phyloP scores from a whole-genome alignment of 805 yeast genomes.

The Wickerhamomyces mucosus region DNA sequence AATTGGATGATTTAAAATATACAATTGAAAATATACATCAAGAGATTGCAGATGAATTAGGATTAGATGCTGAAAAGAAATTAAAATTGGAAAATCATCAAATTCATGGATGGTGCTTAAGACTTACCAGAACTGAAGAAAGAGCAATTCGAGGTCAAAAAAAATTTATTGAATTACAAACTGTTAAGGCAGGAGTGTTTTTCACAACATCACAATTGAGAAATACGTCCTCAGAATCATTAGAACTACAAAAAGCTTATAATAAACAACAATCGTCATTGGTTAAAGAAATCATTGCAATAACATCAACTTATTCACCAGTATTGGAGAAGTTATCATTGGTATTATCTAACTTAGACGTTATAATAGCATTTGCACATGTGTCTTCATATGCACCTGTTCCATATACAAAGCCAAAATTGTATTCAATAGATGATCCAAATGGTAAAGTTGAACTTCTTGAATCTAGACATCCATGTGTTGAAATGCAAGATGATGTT shows the following conservation, averaged over 20 bases:
- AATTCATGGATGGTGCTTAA: slow-evolving; percentile 88
- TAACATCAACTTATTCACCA: slow-evolving; percentile 74
- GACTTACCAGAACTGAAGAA: slow-evolving; percentile 87
- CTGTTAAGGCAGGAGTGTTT: slow-evolving; percentile 91
- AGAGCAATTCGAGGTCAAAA: slow-evolving; percentile 55
- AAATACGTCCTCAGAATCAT: slow-evolving; percentile 48
- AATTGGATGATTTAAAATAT: slow-evolving; percentile 43
- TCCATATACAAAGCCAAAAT: slow-evolving; percentile 67
- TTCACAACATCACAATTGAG: slow-evolving; percentile 69
- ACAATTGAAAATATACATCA: slow-evolving; percentile 53
- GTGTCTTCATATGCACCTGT: slow-evolving; percentile 74
- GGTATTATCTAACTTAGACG: slow-evolving; percentile 69
- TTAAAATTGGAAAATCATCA: slow-evolving; percentile 83
- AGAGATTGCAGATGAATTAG: slow-evolving; percentile 62
- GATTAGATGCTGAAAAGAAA: slow-evolving; percentile 79
- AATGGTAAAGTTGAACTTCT: slow-evolving; percentile 43
- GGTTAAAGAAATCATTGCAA: slow-evolving; percentile 73
- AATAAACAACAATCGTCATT: slow-evolving; percentile 66
- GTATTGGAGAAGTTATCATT: slow-evolving; percentile 62
- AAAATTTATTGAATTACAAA: slow-evolving; percentile 68
- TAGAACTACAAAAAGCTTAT: slow-evolving; percentile 55
- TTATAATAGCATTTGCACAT: slow-evolving; percentile 77
- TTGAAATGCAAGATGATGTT: slow-evolving; percentile 86
- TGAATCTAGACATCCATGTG: slow-evolving; percentile 90
- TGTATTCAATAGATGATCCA: slow-evolving; percentile 42